Percentiles rank a stretch among this genome's conserved stretches.
These are phyloP conservation scores for Bjerkandera adusta DNA, from an alignment of 1,284 basidiomycete species.

Conservation along the genomic window DNA sequence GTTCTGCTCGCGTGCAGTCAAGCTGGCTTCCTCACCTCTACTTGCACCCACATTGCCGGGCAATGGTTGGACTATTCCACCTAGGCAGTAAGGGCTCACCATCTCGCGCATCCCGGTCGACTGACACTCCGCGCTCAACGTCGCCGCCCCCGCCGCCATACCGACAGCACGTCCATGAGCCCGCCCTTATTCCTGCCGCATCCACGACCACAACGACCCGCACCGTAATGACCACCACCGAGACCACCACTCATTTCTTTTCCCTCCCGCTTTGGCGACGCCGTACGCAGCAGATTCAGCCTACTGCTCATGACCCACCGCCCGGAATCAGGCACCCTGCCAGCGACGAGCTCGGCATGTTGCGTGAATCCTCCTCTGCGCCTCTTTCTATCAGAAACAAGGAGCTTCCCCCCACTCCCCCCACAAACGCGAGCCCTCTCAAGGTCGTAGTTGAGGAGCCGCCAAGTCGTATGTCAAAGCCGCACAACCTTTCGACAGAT, in stretches of 20 bases:
- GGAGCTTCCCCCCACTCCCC: slow-evolving; percentile 65
- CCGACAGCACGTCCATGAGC: slow-evolving; percentile 31
- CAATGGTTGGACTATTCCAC: slow-evolving; percentile 41
- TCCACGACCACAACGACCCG: slow-evolving; percentile 51
- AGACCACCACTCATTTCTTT: slow-evolving; percentile 56
- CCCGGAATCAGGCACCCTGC: slow-evolving; percentile 19
- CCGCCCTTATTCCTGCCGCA: slow-evolving; percentile 42
- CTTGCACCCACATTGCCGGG: slow-evolving; percentile 18
- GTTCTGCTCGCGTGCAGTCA: slow-evolving; percentile 5
- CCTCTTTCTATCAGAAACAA: slow-evolving; percentile 48
- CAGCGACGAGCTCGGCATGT: slow-evolving; percentile 30
- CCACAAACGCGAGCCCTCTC: too few relatives aligned
- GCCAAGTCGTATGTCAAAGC: too few relatives aligned
- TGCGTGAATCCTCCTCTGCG: slow-evolving; percentile 20
- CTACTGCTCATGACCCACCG: slow-evolving; percentile 23
- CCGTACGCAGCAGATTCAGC: slow-evolving; percentile 31
- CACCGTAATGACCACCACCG: slow-evolving; percentile 48
- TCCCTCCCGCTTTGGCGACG: slow-evolving; percentile 65
- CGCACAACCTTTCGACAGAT: too few relatives aligned
- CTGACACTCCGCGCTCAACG: slow-evolving; percentile 19
- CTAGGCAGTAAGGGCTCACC: slow-evolving; percentile 29
- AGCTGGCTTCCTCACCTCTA: slow-evolving; percentile 15
- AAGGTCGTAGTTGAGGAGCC: too few relatives aligned
- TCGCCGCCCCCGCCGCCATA: slow-evolving; percentile 40
- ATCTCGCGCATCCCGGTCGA: slow-evolving; percentile 17